Evolutionary conservation across 2,329 filamentous ascomycete genomes (phyloP).

Genomic region (Sarocladium kiliense): DNA sequence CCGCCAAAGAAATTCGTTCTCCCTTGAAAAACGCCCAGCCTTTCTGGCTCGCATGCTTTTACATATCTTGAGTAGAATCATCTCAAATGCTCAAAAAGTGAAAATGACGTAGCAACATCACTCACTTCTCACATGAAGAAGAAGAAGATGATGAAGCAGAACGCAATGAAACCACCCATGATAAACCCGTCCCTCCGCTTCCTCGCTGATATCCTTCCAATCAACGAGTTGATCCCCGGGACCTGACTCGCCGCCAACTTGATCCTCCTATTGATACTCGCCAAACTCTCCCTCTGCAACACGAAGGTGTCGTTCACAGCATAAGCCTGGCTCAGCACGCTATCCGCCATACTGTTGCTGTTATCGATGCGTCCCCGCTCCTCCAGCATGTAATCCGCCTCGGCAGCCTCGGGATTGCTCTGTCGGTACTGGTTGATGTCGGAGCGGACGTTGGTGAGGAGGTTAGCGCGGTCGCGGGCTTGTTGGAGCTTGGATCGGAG

Average conservation of each 20-base stretch:
- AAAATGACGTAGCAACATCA: background rate
- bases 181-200: constrained; percentile 95
- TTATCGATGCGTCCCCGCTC: constrained; percentile 83
- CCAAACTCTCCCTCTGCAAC: constrained; percentile 79
- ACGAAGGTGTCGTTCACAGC: constrained; percentile 90
- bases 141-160: constrained; percentile 84
- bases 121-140: constrained; percentile 57
- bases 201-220: constrained; percentile 87
- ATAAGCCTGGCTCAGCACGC: constrained; percentile 90
- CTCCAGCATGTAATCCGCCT: constrained; percentile 95
- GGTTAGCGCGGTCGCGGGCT: constrained; percentile 80
- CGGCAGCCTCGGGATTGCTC: constrained; percentile 73
- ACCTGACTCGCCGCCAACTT: constrained; percentile 85
- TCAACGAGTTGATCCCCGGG: constrained; percentile 87
- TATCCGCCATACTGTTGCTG: constrained; percentile 84
- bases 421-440: constrained; percentile 88
- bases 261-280: constrained; percentile 86
- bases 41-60: constrained; percentile 7
- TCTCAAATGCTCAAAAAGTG: background rate
- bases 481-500: constrained; percentile 69
- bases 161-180: constrained; percentile 81
- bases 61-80: background rate
- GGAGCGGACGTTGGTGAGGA: constrained; percentile 82
- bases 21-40: constrained; percentile 23
- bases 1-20: constrained; percentile 10